A percentile compares a stretch with the other conserved stretches of the same genome.
These are phyloP conservation scores for Fusarium oligoseptatum DNA, from an alignment of 2,329 filamentous ascomycete genomes.

Conservation along the genomic window DNA sequence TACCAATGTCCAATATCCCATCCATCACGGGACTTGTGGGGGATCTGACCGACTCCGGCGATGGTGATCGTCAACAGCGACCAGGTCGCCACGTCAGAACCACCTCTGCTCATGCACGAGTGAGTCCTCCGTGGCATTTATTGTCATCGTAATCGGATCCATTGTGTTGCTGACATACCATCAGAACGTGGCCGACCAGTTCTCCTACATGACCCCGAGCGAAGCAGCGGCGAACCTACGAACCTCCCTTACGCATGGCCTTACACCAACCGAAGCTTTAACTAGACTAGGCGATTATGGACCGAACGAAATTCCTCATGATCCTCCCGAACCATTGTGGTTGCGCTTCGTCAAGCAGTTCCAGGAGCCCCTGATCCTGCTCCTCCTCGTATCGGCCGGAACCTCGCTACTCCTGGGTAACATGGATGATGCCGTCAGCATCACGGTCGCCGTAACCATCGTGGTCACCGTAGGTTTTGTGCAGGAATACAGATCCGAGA, in stretches of 20 bases:
- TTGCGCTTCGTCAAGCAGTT: slow-evolving; percentile 96
- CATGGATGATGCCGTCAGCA: slow-evolving; percentile 93
- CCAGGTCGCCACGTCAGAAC: slow-evolving; percentile 59
- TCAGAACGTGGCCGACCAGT: slow-evolving; percentile 70
- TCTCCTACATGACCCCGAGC: slow-evolving; percentile 76
- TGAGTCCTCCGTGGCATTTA: slow-evolving; percentile 49
- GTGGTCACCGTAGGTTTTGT: slow-evolving; percentile 97
- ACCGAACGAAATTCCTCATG: slow-evolving; percentile 93
- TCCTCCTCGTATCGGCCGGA: slow-evolving; percentile 89
- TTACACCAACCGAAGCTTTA: slow-evolving; percentile 85
- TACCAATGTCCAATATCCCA: slow-evolving; percentile 53
- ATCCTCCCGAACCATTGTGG: slow-evolving; percentile 94
- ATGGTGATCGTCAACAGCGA: slow-evolving; percentile 45
- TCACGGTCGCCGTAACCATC: slow-evolving; percentile 95
- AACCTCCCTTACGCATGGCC: slow-evolving; percentile 86
- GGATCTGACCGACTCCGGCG: slow-evolving; percentile 44
- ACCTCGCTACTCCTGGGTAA: slow-evolving; percentile 94
- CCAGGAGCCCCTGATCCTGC: slow-evolving; percentile 91
- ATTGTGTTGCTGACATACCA: slow-evolving; percentile 28
- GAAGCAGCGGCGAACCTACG: slow-evolving; percentile 83
- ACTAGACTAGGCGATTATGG: slow-evolving; percentile 84
- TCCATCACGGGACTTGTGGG: slow-evolving; percentile 48
- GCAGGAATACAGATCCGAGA: slow-evolving; percentile 97
- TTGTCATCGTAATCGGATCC: background rate
- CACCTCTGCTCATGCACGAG: slow-evolving; percentile 68